These are phyloP conservation scores for Vigna trinervia DNA, from an alignment of 306 rosid species.

Conservation along the genomic window DNA sequence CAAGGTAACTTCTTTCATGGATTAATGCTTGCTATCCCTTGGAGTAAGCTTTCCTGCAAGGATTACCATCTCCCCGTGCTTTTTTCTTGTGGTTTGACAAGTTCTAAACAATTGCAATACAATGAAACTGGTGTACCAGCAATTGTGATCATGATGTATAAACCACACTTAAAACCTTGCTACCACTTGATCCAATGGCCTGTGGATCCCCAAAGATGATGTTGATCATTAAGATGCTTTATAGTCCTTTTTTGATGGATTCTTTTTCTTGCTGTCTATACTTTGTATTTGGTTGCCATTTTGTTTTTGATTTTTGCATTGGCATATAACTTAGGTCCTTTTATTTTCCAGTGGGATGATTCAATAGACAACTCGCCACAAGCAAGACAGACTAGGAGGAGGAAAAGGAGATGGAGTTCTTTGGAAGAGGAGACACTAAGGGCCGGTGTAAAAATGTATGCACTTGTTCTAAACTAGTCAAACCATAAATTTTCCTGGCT, in stretches of 20 bases:
- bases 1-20: background rate
- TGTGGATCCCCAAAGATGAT: constrained; percentile 13
- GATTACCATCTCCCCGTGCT: background rate
- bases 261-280: constrained; percentile 5
- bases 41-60: constrained; percentile 15
- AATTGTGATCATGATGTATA: background rate
- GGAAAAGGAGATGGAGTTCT: constrained; percentile 69
- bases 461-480: constrained; percentile 34
- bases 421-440: constrained; percentile 80
- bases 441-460: constrained; percentile 70
- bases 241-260: background rate
- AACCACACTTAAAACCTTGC: constrained; percentile 10
- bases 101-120: background rate
- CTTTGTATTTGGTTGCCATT: constrained; percentile 15
- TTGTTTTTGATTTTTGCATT: constrained; percentile 15
- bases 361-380: constrained; percentile 57
- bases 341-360: constrained; percentile 71
- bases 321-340: constrained; percentile 14
- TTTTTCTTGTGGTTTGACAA: background rate
- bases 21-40: constrained; percentile 13
- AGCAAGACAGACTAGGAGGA: constrained; percentile 50
- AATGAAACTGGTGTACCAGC: background rate
- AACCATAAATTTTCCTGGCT: background rate
- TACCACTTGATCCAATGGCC: constrained; percentile 15
- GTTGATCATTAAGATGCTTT: constrained; percentile 27